Base-by-base conservation (phyloP, 345 rosid species). In the Eucalyptus albens region DNA sequence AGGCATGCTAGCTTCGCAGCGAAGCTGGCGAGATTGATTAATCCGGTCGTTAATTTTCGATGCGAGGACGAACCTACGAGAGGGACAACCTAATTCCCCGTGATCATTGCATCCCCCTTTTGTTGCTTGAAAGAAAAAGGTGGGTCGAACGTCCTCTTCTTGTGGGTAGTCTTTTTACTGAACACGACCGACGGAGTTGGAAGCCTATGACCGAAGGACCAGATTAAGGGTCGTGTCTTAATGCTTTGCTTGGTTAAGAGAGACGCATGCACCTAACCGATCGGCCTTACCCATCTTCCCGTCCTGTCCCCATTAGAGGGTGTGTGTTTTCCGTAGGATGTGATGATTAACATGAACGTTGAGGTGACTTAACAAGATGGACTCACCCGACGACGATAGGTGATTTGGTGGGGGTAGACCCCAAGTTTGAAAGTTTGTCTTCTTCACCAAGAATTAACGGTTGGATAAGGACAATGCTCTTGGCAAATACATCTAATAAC, bases 111-210 rank as follows among this genome's bases (percentile, higher is more conserved):
- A 45, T 37, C 26, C n/a, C n/a, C 29, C 9, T 22, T 65, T 49
- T 19, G 49, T 88, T 47, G 56, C 42, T 88, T 69, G 83, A 49
- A 62, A 50, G 85, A 44, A 62, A 88, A 62, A 88, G 92, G 90
- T 90, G 90, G 93, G 90, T 93, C 90, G 87, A 50, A 87, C 87
- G 93, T 91, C 93, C 33, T 88, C 86, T 53, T 91, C 91, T 87
- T 31, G 26, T 47, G 77, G 44, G 40, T 51, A 11, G 27, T 40
- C 59, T 19, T 56, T 56, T 56, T 31, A 77, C 24, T 26, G 85
- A 40, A 40, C 85, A 13, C 24, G 88, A 55, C 22, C 22, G 26
- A 53, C 59, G 59, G 59, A 21, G 26, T 60, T 19, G 42, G 88
- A 72, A 37, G 45, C 82, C 82, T 72, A 53, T 21, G 59, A 53